Evolutionary conservation across 805 yeast species (phyloP).

Genomic region (Tanozyma kutaoensis): DNA sequence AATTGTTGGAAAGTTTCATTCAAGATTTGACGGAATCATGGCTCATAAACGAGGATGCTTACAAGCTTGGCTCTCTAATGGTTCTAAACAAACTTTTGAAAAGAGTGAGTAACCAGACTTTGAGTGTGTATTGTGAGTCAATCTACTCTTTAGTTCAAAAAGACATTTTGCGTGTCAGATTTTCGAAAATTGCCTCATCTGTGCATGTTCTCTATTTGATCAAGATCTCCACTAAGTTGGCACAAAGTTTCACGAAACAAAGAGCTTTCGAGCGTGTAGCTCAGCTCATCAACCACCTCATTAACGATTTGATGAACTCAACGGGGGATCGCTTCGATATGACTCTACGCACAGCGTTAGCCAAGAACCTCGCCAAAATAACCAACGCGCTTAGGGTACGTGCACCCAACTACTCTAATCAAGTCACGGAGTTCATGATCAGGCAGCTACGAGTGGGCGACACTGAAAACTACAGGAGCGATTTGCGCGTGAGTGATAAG

Average conservation of each 20-base stretch:
- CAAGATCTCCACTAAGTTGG: conserved; percentile 24
- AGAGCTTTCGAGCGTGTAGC: conserved; percentile 29
- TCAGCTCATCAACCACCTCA: conserved; percentile 32
- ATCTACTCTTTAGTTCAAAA: conserved; percentile 7
- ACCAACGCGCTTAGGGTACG: conserved; percentile 16
- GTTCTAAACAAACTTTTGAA: conserved; percentile 26
- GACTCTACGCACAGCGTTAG: conserved; percentile 45
- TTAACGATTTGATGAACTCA: conserved; percentile 19
- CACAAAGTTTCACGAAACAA: conserved; percentile 9
- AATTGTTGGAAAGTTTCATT: conserved; percentile 9
- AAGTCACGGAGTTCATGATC: conserved; percentile 22
- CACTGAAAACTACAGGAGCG: background rate
- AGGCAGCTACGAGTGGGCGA: conserved; percentile 15
- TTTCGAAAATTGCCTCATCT: background rate
- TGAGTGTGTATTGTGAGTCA: conserved; percentile 6
- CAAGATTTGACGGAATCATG: conserved; percentile 8
- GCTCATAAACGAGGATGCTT: conserved; percentile 1
- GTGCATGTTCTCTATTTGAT: conserved; percentile 13
- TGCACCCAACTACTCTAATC: conserved; percentile 26
- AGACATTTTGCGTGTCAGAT: conserved; percentile 1
- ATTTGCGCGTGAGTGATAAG: conserved; percentile 7
- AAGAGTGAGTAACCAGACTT: conserved; percentile 4
- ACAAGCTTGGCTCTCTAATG: conserved; percentile 26
- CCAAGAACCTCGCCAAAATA: conserved; percentile 51
- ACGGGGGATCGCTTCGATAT: conserved; percentile 36